Evolutionary conservation across 148 eudicot genomes (phyloP).

Genomic region (Drosera capensis): DNA sequence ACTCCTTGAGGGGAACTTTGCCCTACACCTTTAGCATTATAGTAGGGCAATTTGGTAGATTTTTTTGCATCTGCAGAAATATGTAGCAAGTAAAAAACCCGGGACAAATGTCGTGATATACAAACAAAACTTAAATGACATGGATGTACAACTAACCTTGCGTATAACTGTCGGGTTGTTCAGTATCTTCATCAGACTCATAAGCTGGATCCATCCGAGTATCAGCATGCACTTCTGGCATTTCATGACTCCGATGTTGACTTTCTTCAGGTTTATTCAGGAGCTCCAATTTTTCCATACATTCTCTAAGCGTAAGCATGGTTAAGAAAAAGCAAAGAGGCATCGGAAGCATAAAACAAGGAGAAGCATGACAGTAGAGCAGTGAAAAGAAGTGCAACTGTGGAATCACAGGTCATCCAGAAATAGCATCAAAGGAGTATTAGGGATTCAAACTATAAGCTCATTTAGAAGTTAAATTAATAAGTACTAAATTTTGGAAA

Average conservation of each 20-base stretch:
- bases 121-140: constrained; percentile 1
- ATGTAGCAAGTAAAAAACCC: constrained; percentile 3
- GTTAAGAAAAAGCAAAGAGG: constrained; percentile 44
- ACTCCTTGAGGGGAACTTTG: constrained; percentile 21
- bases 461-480: neutral
- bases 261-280: constrained; percentile 74
- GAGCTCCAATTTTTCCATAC: constrained; percentile 61
- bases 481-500: constrained; percentile 18
- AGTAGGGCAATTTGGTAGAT: constrained; percentile 20
- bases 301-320: constrained; percentile 65
- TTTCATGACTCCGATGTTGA: constrained; percentile 44
- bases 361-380: too few species aligned
- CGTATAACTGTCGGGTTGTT: constrained; percentile 23
- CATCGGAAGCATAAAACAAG: constrained; percentile 3
- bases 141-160: constrained; percentile 38
- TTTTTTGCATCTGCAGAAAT: constrained; percentile 32
- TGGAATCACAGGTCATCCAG: constrained; percentile 6
- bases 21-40: constrained; percentile 20
- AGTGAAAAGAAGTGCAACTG: constrained; percentile 5
- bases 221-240: constrained; percentile 75
- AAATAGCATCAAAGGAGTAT: too few species aligned
- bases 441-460: too few species aligned
- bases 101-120: constrained; percentile 5
- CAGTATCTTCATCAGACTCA: constrained; percentile 73
- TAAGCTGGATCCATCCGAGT: constrained; percentile 76